Evolutionary conservation across 345 rosid genomes (phyloP).

Genomic region (Eucalyptus urophylla): DNA sequence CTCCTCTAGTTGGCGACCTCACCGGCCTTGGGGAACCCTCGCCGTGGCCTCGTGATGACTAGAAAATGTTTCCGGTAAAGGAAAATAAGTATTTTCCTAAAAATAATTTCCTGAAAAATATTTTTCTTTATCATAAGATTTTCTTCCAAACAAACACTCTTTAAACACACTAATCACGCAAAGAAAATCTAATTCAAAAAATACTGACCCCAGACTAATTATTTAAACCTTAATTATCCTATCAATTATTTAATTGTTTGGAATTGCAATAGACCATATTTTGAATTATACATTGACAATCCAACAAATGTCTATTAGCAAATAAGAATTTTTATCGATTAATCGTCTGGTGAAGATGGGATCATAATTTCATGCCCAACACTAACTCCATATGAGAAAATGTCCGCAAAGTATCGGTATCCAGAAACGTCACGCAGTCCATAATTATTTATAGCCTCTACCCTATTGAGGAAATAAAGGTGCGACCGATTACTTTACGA

Average conservation of each 20-base stretch:
- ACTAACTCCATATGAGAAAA: background rate
- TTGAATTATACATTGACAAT: background rate
- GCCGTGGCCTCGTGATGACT: accelerated
- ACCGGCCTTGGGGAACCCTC: too few species aligned
- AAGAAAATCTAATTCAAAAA: background rate
- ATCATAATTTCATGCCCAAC: background rate
- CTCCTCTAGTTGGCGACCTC: too few species aligned
- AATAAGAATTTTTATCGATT: background rate
- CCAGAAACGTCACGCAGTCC: background rate
- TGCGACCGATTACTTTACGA: too few species aligned
- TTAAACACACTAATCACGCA: too few species aligned
- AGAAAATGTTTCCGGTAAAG: background rate
- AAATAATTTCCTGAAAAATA: background rate
- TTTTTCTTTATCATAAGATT: background rate
- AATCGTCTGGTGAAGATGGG: background rate
- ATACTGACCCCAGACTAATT: background rate
- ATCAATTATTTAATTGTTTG: background rate
- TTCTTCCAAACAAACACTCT: background rate
- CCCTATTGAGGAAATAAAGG: too few species aligned
- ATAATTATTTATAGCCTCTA: too few species aligned
- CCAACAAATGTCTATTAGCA: background rate
- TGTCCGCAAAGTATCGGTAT: background rate
- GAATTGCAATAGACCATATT: background rate
- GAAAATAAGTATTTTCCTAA: too few species aligned
- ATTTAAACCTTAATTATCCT: background rate